These are phyloP conservation scores for Starmerella kuoi DNA, from an alignment of 805 yeast genomes.

Conservation along the genomic window DNA sequence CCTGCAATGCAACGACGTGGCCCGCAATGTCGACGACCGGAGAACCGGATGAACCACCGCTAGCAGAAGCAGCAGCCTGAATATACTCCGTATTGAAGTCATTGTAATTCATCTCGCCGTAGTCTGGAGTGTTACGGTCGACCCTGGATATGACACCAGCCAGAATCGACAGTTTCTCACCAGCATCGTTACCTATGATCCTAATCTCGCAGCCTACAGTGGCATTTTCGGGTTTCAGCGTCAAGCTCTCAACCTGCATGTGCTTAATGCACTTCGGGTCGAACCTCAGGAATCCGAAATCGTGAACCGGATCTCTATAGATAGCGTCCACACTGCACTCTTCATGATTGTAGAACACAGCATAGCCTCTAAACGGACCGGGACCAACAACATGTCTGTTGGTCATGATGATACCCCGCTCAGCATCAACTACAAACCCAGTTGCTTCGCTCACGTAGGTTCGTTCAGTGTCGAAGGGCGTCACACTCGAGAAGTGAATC, in stretches of 20 bases:
- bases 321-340: slow-evolving; percentile 77
- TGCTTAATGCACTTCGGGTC: slow-evolving; percentile 61
- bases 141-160: slow-evolving; percentile 74
- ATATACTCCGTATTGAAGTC: slow-evolving; percentile 91
- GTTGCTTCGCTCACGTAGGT: slow-evolving; percentile 77
- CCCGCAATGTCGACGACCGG: slow-evolving; percentile 91
- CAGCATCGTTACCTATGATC: slow-evolving; percentile 94
- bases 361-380: slow-evolving; percentile 86
- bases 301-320: slow-evolving; percentile 90
- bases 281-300: slow-evolving; percentile 78
- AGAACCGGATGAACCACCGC: slow-evolving; percentile 92
- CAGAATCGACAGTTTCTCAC: slow-evolving; percentile 79
- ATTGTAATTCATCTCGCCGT: slow-evolving; percentile 75
- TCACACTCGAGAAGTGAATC: slow-evolving; percentile 77
- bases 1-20: slow-evolving; percentile 79
- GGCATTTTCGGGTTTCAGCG: slow-evolving; percentile 68
- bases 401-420: slow-evolving; percentile 71
- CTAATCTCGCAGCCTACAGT: slow-evolving; percentile 87
- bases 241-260: slow-evolving; percentile 55
- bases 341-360: slow-evolving; percentile 87
- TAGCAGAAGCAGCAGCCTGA: slow-evolving; percentile 91
- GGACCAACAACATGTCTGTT: slow-evolving; percentile 94
- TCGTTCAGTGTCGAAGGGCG: slow-evolving; percentile 73
- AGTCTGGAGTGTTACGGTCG: slow-evolving; percentile 90
- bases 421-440: slow-evolving; percentile 82